Evolutionary conservation across 1,284 basidiomycete species (phyloP), one percentile per base, ranked within the genome.

Genomic region (Kwoniella shivajii): DNA sequence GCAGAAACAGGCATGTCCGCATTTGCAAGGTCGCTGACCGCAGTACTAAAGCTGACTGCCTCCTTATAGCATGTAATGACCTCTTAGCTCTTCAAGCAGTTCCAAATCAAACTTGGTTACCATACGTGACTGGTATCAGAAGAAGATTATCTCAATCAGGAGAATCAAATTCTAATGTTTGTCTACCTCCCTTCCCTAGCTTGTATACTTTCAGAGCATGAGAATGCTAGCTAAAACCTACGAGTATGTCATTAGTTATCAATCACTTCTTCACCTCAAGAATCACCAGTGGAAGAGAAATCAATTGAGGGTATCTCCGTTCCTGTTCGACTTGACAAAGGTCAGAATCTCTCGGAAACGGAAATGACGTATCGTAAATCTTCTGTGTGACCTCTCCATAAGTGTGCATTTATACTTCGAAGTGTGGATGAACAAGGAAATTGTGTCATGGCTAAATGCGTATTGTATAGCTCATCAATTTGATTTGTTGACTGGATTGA

Each of bases 271-370:
- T 53, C 51, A 24, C 42, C 41, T 16, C 5, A 36, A 24, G 31
- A 53, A 20, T 53, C 51, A 45, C 42, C 51, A 11, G 34, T 30
- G 7, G 51, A 45, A 46, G 51, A 46, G 29, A 29, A 38, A 31
- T 14, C 14, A n/a, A n/a, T n/a, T n/a, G n/a, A n/a, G 34, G 34
- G n/a, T 36, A 36, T n/a, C 10, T 36, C n/a, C 34, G 34, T n/a
- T 36, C 34, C 34, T 36, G 34, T 36, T n/a, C 34, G 34, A 36
- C 10, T 36, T n/a, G 34, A 10, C n/a, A 10, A 36, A 36, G 34
- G 34, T 36, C 34, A 36, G 34, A 36, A n/a, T n/a, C 10, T 10
- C 34, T 36, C 34, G 34, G n/a, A n/a, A n/a, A n/a, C n/a, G n/a
- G n/a, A n/a, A n/a, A n/a, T n/a, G n/a, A n/a, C n/a, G n/a, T n/a